Evolutionary conservation across 331 rosid species (phyloP), one percentile per base, ranked within the genome.

Genomic region (Malus hybrid): DNA sequence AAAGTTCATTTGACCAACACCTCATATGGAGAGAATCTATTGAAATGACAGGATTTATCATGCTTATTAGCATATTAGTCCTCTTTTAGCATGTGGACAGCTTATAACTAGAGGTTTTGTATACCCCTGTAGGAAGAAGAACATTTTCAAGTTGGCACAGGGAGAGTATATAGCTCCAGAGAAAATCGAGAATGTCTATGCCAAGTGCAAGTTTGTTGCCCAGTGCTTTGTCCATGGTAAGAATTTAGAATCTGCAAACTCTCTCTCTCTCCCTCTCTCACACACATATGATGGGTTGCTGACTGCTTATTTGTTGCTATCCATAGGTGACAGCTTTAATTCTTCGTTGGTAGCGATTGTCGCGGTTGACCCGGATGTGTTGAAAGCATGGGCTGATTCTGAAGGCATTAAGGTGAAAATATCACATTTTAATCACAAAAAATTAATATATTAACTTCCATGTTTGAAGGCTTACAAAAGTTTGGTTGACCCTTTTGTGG

Each of bases 81-180:
- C 61, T 24, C 10, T 29, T 59, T 52, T 20, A 42, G 36, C 20
- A 54, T 16, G 78, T 59, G 66, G 42, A 36, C 31, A 75, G 52
- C 79, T n/a, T 80, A 63, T 73, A n/a, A 69, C 29, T 68, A 29
- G 73, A 56, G 32, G 18, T 55, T 80, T 71, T 82, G 44, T 77
- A 70, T 68, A 73, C 76, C 46, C 65, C 22, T 79, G 10, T 82
- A 95, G 99, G 92, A 95, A 95, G 87, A 95, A 95, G 87, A 95
- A 95, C 82, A 95, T 95, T 79, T 95, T 95, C 82, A 95, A 95
- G 88, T 84, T 95, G 96, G 97, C 99, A 20, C 99, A 92, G 82
- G 99, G 99, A 12, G 99, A 95, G 89, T 95, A 95, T 82, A 86
- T 95, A 71, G 99, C 99, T 82, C 99, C 99, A 32, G 99, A 95